These are phyloP conservation scores for Oidiodendron maius DNA, from an alignment of 495 filamentous ascomycete species.

Conservation along the genomic window DNA sequence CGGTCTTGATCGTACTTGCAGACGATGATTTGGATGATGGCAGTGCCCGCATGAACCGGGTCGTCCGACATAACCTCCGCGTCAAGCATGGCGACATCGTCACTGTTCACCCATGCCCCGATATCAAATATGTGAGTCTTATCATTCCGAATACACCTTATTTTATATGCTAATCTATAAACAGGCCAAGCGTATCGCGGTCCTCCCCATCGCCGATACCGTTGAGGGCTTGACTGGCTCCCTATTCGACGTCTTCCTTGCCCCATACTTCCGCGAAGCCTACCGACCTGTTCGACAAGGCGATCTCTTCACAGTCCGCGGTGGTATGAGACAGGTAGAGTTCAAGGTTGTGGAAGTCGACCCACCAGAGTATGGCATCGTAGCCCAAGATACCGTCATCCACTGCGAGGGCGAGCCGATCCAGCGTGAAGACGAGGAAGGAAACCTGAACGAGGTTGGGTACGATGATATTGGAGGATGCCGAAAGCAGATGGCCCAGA, in stretches of 20 bases:
- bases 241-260: constrained; percentile 97
- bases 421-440: constrained; percentile 97
- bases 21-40: constrained; percentile 98
- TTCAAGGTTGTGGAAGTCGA: constrained; percentile 99
- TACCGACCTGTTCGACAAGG: constrained; percentile 95
- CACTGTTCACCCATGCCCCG: constrained; percentile 97
- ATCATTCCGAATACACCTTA: no score
- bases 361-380: constrained; percentile 95
- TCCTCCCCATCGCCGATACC: constrained; percentile 96
- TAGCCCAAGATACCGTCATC: constrained; percentile 96
- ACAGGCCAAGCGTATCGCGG: constrained; percentile 96
- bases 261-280: constrained; percentile 98
- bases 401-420: constrained; percentile 99
- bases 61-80: constrained; percentile 93
- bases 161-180: constrained; percentile 22
- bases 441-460: constrained; percentile 96
- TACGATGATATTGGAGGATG: constrained; percentile 99
- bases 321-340: constrained; percentile 97
- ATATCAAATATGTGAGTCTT: constrained; percentile 95
- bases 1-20: constrained; percentile 91
- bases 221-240: constrained; percentile 96
- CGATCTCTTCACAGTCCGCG: constrained; percentile 93
- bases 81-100: constrained; percentile 98
- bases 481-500: constrained; percentile 99
- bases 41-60: constrained; percentile 92